phyloP scores from a whole-genome alignment of 495 filamentous ascomycete genomes.

The Tricharina praecox region DNA sequence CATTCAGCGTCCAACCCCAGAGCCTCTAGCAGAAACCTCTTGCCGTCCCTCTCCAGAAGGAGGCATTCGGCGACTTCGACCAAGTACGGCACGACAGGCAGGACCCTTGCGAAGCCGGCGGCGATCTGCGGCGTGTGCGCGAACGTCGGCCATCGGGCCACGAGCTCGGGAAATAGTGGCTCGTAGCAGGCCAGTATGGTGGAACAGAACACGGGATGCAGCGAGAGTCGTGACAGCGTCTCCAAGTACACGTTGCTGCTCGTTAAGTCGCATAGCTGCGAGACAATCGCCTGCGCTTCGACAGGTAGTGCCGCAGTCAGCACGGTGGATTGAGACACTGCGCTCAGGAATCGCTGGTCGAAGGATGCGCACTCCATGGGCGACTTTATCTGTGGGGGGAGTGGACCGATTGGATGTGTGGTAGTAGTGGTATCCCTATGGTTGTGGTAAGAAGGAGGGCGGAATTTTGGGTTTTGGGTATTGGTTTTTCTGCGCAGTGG shows the following conservation, averaged over 20 bases:
- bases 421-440: neutral
- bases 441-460: no score
- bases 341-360: constrained; percentile 2
- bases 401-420: neutral
- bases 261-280: constrained; percentile 1
- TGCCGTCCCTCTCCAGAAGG: constrained; percentile 2
- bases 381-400: no score
- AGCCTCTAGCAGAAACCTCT: neutral
- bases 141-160: constrained; percentile 18
- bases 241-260: constrained; percentile 20
- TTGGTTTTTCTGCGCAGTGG: no score
- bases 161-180: constrained; percentile 23
- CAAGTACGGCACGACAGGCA: constrained; percentile 22
- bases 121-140: constrained; percentile 12
- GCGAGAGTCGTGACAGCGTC: constrained; percentile 21
- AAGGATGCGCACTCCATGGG: constrained; percentile 4
- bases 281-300: constrained; percentile 7
- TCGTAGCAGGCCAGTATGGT: constrained; percentile 19
- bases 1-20: neutral
- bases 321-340: neutral
- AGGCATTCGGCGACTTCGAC: constrained; percentile 17
- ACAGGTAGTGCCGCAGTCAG: neutral
- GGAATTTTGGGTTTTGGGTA: no score
- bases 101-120: constrained; percentile 16
- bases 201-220: constrained; percentile 17